phyloP scores from a whole-genome alignment of 1,284 basidiomycete genomes.

The Ustilago cynodontis region DNA sequence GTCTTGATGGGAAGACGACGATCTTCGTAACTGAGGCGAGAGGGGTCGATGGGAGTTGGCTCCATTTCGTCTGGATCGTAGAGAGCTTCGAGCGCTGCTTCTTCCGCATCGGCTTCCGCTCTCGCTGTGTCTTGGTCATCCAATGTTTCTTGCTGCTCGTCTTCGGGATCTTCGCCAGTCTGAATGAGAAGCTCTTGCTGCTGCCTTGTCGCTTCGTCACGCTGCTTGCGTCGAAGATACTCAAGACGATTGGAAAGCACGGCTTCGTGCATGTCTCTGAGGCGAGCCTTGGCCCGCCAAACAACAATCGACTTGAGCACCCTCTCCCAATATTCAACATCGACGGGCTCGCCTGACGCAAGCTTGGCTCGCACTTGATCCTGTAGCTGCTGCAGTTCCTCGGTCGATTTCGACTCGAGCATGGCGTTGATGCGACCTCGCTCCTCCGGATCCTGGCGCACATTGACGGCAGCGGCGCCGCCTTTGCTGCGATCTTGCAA shows the following conservation, averaged over 20 bases:
- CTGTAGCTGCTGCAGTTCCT: slow-evolving; percentile 86
- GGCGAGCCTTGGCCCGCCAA: slow-evolving; percentile 96
- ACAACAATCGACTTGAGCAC: slow-evolving; percentile 92
- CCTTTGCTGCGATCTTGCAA: slow-evolving; percentile 62
- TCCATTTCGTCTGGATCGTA: slow-evolving; percentile 62
- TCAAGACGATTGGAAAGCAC: slow-evolving; percentile 95
- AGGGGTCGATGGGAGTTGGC: slow-evolving; percentile 37
- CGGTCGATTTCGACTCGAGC: slow-evolving; percentile 68
- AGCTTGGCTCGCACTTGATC: slow-evolving; percentile 88
- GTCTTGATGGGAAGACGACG: slow-evolving; percentile 43
- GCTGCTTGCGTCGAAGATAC: slow-evolving; percentile 91
- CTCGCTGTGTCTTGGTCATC: slow-evolving; percentile 71
- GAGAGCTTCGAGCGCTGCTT: slow-evolving; percentile 74
- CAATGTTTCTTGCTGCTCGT: slow-evolving; percentile 9
- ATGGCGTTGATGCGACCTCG: slow-evolving; percentile 61
- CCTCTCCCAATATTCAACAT: slow-evolving; percentile 97
- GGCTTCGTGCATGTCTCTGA: slow-evolving; percentile 91
- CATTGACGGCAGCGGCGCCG: slow-evolving; percentile 71
- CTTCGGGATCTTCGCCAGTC: slow-evolving; percentile 68
- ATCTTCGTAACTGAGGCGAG: slow-evolving; percentile 55
- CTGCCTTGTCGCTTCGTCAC: slow-evolving; percentile 91
- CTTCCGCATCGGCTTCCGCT: slow-evolving; percentile 73
- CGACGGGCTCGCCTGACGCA: slow-evolving; percentile 89
- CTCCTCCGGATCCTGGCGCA: slow-evolving; percentile 67
- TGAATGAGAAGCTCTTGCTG: slow-evolving; percentile 83